phyloP scores from a whole-genome alignment of 176 grass and related monocot genomes.

The Hordeum vulgare region DNA sequence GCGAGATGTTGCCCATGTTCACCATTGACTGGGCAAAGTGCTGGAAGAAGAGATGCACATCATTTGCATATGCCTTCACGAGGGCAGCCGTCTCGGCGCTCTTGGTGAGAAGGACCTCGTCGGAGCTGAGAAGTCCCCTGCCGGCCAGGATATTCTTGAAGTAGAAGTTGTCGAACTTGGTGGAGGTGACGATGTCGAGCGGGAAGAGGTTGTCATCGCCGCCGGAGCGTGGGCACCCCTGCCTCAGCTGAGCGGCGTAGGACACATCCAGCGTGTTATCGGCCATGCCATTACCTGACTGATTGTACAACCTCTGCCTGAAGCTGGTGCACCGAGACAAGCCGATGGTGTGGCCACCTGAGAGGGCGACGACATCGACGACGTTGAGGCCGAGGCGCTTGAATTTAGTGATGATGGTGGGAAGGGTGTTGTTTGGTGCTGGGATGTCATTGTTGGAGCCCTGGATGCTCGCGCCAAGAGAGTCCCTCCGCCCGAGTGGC shows the following conservation, averaged over 20 bases:
- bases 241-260: slow-evolving; percentile 19
- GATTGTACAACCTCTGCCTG: slow-evolving; percentile 36
- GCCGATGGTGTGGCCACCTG: slow-evolving; percentile 47
- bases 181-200: slow-evolving; percentile 30
- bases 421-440: not conserved
- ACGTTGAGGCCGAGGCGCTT: not conserved
- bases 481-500: not conserved
- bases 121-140: slow-evolving; percentile 39
- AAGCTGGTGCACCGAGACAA: slow-evolving; percentile 36
- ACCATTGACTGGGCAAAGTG: slow-evolving; percentile 44
- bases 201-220: slow-evolving; percentile 30
- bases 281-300: slow-evolving; percentile 27
- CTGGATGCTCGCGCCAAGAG: not conserved
- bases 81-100: slow-evolving; percentile 9
- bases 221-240: slow-evolving; percentile 27
- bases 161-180: slow-evolving; percentile 48
- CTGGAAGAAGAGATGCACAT: slow-evolving; percentile 16
- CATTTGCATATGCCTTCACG: slow-evolving; percentile 14
- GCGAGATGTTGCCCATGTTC: slow-evolving; percentile 45
- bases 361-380: slow-evolving; percentile 71
- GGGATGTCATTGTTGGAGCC: slow-evolving; percentile 13
- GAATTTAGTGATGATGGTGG: slow-evolving; percentile 10
- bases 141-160: slow-evolving; percentile 41
- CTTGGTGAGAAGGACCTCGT: slow-evolving; percentile 37
- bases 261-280: slow-evolving; percentile 24